Conservation (phyloP, 257 asterid genomes). For the Mentha longifolia region DNA sequence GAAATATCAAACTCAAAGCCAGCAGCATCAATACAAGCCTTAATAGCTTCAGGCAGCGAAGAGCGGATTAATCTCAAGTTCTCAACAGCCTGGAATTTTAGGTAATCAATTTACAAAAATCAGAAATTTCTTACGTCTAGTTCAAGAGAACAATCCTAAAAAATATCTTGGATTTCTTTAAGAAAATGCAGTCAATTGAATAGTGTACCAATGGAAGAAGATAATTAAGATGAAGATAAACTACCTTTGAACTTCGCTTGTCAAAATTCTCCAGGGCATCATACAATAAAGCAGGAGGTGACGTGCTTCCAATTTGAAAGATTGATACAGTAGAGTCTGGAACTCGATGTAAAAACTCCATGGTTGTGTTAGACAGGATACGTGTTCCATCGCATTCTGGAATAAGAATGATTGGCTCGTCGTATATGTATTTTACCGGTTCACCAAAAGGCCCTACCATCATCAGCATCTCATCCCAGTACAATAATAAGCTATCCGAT, state of each 20-base stretch:
- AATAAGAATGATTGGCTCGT: slow-evolving; percentile 81
- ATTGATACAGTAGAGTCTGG: slow-evolving; percentile 95
- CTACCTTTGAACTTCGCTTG: slow-evolving; percentile 91
- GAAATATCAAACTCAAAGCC: slow-evolving; percentile 87
- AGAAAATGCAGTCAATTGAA: slow-evolving; percentile 6
- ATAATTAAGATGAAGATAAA: slow-evolving; percentile 18
- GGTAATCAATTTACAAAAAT: slow-evolving; percentile 29
- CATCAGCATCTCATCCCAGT: slow-evolving; percentile 94
- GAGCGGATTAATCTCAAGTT: slow-evolving; percentile 89
- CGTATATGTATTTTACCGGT: slow-evolving; percentile 87
- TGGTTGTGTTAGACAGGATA: slow-evolving; percentile 74
- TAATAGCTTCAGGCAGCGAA: slow-evolving; percentile 90
- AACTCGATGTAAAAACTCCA: slow-evolving; percentile 95
- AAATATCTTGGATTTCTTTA: background rate
- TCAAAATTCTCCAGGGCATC: slow-evolving; percentile 98
- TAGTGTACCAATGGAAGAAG: slow-evolving; percentile 1
- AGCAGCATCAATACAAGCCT: slow-evolving; percentile 94
- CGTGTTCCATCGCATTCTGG: slow-evolving; percentile 97
- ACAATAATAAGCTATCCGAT: slow-evolving; percentile 86
- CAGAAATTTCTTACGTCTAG: background rate
- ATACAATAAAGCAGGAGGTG: slow-evolving; percentile 89
- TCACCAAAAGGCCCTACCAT: slow-evolving; percentile 97
- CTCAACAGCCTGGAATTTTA: slow-evolving; percentile 84
- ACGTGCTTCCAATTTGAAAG: slow-evolving; percentile 94
- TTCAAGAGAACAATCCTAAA: slow-evolving; percentile 15